These are phyloP conservation scores for Pisolithus microcarpus DNA, from an alignment of 768 basidiomycete genomes.

Conservation along the genomic window DNA sequence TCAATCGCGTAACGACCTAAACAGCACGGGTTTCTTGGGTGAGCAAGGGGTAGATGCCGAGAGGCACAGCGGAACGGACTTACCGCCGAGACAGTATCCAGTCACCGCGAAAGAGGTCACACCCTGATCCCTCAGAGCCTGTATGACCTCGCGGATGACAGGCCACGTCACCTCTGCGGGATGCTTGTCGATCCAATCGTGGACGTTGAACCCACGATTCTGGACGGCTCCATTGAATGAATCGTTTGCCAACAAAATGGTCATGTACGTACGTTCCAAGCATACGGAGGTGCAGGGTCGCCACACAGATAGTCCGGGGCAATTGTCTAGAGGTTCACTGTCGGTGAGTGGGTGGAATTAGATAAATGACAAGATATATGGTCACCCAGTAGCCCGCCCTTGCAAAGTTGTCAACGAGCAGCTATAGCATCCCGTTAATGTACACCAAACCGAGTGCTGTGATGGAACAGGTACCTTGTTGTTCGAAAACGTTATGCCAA, in stretches of 20 bases:
- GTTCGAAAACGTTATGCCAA: conserved; percentile 11
- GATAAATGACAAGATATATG: neutral
- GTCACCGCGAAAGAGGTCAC: conserved; percentile 34
- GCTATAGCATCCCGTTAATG: conserved; percentile 17
- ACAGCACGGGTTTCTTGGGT: neutral
- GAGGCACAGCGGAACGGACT: neutral
- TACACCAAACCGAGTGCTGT: neutral
- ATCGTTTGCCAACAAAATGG: neutral
- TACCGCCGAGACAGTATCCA: conserved; percentile 38
- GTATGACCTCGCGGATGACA: conserved; percentile 31
- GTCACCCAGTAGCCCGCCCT: conserved; percentile 31
- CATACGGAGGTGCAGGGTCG: conserved; percentile 19
- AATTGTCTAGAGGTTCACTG: conserved; percentile 8
- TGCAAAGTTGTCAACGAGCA: conserved; percentile 39
- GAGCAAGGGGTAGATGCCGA: neutral
- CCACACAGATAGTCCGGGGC: conserved; percentile 23
- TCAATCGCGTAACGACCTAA: conserved; percentile 36
- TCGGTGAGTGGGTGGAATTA: neutral
- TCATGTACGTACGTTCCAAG: conserved; percentile 3
- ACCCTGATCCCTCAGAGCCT: conserved; percentile 31
- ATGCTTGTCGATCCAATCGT: conserved; percentile 32
- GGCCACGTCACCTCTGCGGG: conserved; percentile 26
- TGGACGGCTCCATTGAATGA: neutral
- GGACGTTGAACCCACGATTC: conserved; percentile 14
- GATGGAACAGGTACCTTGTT: conserved; percentile 9